These are phyloP conservation scores for Tanacetum coccineum DNA, from an alignment of 129 eudicot species.

Conservation along the genomic window DNA sequence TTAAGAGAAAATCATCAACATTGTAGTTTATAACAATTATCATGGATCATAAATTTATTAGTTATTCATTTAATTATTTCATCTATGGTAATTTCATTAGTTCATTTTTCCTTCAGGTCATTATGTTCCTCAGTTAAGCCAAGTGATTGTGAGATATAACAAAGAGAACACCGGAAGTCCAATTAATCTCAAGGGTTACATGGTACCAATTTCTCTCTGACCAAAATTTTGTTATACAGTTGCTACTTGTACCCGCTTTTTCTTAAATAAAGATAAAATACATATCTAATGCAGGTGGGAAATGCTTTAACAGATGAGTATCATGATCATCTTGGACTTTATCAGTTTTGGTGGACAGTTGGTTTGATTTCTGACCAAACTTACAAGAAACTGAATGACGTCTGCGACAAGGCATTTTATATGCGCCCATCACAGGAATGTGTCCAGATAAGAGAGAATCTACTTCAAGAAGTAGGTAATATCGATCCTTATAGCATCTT, in stretches of 20 bases:
- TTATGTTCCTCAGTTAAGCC: constrained; percentile 95
- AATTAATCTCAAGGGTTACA: constrained; percentile 83
- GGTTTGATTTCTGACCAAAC: constrained; percentile 94
- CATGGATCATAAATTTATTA: constrained; percentile 7
- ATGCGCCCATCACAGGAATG: constrained; percentile 20
- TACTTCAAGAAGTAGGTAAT: constrained; percentile 55
- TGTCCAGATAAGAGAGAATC: constrained; percentile 29
- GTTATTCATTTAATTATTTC: too few relatives aligned
- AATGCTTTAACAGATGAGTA: constrained; percentile 80
- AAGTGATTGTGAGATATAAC: constrained; percentile 56
- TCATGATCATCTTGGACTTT: constrained; percentile 71
- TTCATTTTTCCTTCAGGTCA: constrained; percentile 50
- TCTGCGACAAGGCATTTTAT: constrained; percentile 50
- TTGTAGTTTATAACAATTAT: background rate
- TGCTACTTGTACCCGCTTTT: background rate
- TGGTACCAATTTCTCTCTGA: too few relatives aligned
- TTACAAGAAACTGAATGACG: constrained; percentile 52
- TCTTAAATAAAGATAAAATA: background rate
- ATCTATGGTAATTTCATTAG: constrained; percentile 22
- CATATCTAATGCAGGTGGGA: constrained; percentile 62
- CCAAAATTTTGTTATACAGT: background rate
- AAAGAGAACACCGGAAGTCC: constrained; percentile 24
- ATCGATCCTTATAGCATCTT: constrained; percentile 73
- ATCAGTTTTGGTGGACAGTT: constrained; percentile 81
- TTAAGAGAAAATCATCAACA: background rate